Evolutionary conservation across 2,329 filamentous ascomycete species (phyloP).

Genomic region (Cryphonectria carpinicola): DNA sequence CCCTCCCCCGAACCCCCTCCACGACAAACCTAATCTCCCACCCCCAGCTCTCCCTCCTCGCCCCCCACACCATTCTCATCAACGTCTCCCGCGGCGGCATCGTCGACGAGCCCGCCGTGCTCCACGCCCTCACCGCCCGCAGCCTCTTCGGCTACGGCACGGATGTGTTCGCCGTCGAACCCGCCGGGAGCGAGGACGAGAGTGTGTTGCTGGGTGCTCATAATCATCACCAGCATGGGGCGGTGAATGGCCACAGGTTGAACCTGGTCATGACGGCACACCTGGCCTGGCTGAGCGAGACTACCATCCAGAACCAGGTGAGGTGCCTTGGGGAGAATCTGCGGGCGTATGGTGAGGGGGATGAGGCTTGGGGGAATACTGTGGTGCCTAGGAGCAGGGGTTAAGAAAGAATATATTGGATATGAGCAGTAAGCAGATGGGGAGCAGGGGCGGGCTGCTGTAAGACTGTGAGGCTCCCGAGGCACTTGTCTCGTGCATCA

Average conservation of each 20-base stretch:
- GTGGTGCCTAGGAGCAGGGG: constrained; percentile 16
- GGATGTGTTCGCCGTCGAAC: constrained; percentile 35
- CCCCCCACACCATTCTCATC: constrained; percentile 32
- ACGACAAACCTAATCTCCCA: constrained; percentile 31
- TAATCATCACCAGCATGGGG: constrained; percentile 4
- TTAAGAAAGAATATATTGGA: not conserved
- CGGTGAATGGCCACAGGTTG: constrained; percentile 10
- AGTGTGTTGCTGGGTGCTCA: constrained; percentile 31
- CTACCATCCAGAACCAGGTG: constrained; percentile 32
- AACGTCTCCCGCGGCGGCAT: constrained; percentile 34
- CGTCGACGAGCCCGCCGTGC: constrained; percentile 30
- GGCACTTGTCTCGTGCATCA: too few relatives aligned
- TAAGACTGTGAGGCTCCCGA: too few relatives aligned
- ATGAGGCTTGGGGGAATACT: constrained; percentile 12
- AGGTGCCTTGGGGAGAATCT: constrained; percentile 31
- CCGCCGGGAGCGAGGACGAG: constrained; percentile 31
- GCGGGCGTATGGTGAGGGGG: constrained; percentile 28
- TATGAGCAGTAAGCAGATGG: too few relatives aligned
- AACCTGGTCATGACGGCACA: constrained; percentile 35
- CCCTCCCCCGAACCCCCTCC: constrained; percentile 25
- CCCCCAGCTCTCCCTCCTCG: constrained; percentile 31
- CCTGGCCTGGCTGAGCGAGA: constrained; percentile 34
- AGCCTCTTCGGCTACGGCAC: constrained; percentile 33
- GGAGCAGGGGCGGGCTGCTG: too few relatives aligned
- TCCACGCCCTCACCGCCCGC: constrained; percentile 31